Evolutionary conservation across 2,329 filamentous ascomycete species (phyloP).

Genomic region (Neonectria neomacrospora): DNA sequence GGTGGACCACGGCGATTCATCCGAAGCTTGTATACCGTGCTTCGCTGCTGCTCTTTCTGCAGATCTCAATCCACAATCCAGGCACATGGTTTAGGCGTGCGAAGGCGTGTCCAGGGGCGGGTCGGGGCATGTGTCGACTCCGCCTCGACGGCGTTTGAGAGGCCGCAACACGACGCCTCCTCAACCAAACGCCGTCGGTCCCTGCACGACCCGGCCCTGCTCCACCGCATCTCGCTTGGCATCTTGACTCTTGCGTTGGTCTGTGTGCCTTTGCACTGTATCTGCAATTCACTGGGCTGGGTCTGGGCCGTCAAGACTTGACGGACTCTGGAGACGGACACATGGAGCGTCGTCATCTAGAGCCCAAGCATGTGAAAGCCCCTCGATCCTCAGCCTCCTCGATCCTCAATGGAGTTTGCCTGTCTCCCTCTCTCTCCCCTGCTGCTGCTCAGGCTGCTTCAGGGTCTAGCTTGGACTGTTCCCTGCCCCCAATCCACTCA

Average conservation of each 20-base stretch:
- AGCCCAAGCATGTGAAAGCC: not conserved
- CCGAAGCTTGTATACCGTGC: not conserved
- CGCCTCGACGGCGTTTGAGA: not conserved
- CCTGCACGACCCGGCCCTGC: not conserved
- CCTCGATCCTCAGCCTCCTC: not conserved
- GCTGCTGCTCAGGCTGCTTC: constrained; percentile 1
- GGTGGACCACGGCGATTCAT: not conserved
- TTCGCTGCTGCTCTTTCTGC: not conserved
- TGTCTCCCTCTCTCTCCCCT: not conserved
- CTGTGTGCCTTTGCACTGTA: not conserved
- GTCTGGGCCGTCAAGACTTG: not conserved
- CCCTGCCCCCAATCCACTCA: not conserved
- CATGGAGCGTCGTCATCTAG: not conserved
- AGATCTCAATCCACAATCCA: constrained; percentile 18
- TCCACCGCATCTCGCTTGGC: not conserved
- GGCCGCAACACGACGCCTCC: not conserved
- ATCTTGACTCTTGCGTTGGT: not conserved
- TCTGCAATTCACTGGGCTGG: not conserved
- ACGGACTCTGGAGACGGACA: not conserved
- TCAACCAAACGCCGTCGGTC: not conserved
- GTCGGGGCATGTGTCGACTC: not conserved
- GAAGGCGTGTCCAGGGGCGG: not conserved
- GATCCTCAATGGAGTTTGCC: not conserved
- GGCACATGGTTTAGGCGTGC: constrained; percentile 13
- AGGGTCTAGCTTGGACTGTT: not conserved